phyloP scores from a whole-genome alignment of 306 rosid species.

The Trifolium repens region DNA sequence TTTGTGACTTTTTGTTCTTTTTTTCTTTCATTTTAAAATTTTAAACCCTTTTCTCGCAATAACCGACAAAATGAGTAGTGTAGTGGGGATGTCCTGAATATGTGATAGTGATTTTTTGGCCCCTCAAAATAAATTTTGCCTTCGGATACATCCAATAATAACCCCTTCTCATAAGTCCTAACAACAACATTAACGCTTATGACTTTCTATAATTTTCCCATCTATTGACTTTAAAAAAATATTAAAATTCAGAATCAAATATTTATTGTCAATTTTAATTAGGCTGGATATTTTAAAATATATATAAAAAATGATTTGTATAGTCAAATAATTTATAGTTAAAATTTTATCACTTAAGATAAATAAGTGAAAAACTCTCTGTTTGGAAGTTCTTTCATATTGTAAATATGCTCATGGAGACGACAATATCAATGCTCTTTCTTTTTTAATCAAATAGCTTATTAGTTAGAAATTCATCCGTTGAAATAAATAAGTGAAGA shows the following conservation, averaged over 20 bases:
- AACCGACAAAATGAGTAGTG: conserved; percentile 35
- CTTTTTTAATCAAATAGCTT: no score
- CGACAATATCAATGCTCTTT: no score
- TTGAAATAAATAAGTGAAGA: no score
- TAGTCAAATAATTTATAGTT: no score
- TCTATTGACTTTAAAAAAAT: not conserved
- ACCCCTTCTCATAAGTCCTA: conserved; percentile 22
- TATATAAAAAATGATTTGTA: no score
- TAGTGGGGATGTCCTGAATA: conserved; percentile 32
- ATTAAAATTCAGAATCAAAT: conserved; percentile 5
- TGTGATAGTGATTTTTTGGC: conserved; percentile 48
- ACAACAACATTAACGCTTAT: not conserved
- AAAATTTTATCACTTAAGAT: no score
- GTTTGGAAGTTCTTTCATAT: no score
- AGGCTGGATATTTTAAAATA: conserved; percentile 41
- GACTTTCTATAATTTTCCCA: no score
- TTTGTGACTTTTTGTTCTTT: conserved; percentile 6
- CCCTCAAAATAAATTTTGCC: conserved; percentile 56
- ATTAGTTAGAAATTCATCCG: no score
- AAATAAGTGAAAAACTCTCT: no score
- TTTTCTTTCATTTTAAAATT: conserved; percentile 27
- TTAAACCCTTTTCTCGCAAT: conserved; percentile 18
- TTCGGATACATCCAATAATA: conserved; percentile 38
- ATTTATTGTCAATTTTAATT: conserved; percentile 17
- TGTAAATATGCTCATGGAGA: no score